Conservation (phyloP, 352 stramenopile species). For the Phytophthora fragariae region DNA sequence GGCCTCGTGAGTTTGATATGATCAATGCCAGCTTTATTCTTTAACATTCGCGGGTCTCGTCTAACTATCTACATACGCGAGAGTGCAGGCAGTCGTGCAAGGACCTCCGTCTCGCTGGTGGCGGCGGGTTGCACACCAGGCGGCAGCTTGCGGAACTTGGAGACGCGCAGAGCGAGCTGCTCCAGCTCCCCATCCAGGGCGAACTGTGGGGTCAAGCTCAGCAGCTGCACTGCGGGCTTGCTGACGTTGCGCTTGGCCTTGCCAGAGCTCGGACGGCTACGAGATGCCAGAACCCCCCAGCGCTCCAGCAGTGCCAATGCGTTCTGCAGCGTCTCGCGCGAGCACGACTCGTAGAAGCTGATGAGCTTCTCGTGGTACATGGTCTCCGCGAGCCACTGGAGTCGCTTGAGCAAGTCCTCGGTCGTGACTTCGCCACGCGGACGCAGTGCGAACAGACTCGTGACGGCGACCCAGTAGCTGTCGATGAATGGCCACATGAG, state of each 20-base stretch:
- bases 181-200: conserved; percentile 69
- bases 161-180: conserved; percentile 64
- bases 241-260: conserved; percentile 20
- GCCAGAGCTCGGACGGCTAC: conserved; percentile 15
- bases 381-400: conserved; percentile 87
- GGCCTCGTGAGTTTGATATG: conserved; percentile 42
- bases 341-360: conserved; percentile 89
- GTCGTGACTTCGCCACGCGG: conserved; percentile 54
- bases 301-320: conserved; percentile 67
- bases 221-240: conserved; percentile 28
- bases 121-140: conserved; percentile 47
- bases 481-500: conserved; percentile 90
- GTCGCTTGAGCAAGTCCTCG: conserved; percentile 77
- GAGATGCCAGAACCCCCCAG: conserved; percentile 70
- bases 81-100: conserved; percentile 69
- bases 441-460: conserved; percentile 75
- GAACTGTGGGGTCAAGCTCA: conserved; percentile 53
- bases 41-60: conserved; percentile 9
- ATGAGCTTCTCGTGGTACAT: conserved; percentile 91
- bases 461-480: conserved; percentile 86
- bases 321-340: conserved; percentile 85
- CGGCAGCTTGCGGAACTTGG: conserved; percentile 81
- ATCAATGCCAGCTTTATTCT: conserved; percentile 40
- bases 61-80: conserved; percentile 68
- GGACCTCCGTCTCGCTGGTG: conserved; percentile 63